These are phyloP conservation scores for Noccaea caerulescens DNA, from an alignment of 345 rosid genomes.

Conservation along the genomic window DNA sequence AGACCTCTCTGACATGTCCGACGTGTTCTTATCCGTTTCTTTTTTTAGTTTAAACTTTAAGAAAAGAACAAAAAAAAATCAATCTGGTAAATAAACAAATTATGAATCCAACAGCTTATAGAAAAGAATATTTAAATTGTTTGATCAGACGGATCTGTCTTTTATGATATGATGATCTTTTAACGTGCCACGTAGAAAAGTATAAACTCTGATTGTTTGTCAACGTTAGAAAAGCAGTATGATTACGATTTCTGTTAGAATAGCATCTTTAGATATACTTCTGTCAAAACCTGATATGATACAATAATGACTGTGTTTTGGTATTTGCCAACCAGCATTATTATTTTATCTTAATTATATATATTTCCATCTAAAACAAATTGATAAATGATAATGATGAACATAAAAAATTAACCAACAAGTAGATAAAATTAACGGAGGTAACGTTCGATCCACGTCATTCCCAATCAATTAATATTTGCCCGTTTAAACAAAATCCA, in stretches of 20 bases:
- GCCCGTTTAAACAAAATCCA: too few relatives aligned
- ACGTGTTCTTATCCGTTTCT: conserved; percentile 47
- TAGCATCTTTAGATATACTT: neutral
- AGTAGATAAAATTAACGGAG: too few relatives aligned
- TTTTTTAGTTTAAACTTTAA: neutral
- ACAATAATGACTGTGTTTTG: too few relatives aligned
- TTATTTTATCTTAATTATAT: too few relatives aligned
- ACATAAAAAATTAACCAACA: too few relatives aligned
- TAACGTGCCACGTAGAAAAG: conserved; percentile 19
- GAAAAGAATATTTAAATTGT: neutral
- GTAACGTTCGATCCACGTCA: too few relatives aligned
- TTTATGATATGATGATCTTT: neutral
- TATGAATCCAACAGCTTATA: neutral
- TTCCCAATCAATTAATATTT: too few relatives aligned
- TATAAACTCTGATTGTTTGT: neutral
- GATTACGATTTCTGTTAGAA: neutral
- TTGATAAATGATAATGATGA: too few relatives aligned
- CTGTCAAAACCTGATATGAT: too few relatives aligned
- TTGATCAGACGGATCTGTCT: neutral
- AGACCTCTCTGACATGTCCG: conserved; percentile 43
- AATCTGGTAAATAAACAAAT: neutral
- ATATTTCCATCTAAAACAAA: too few relatives aligned
- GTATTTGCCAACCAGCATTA: too few relatives aligned
- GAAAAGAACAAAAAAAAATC: too few relatives aligned
- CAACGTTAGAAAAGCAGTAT: neutral